These are phyloP conservation scores for Xerocomellus intermedius DNA, from an alignment of 768 basidiomycete genomes.

Conservation along the genomic window DNA sequence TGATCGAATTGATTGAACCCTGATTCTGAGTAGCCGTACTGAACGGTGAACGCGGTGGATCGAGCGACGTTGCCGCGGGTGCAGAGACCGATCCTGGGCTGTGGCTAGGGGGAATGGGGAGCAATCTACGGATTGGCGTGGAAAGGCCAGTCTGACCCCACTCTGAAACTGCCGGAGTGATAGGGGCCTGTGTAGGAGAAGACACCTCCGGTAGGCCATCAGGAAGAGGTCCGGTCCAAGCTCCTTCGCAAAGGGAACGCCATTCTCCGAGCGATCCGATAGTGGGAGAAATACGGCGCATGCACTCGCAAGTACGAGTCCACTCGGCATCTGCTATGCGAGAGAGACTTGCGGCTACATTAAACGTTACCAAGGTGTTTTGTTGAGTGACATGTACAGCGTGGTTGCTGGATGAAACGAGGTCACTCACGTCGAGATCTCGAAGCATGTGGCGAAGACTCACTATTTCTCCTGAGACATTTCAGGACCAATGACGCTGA, in stretches of 20 bases:
- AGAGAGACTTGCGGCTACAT: constrained; percentile 61
- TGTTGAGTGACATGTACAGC: constrained; percentile 57
- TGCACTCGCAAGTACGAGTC: constrained; percentile 67
- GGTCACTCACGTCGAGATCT: not conserved
- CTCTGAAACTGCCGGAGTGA: constrained; percentile 22
- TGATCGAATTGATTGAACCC: constrained; percentile 46
- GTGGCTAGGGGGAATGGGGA: constrained; percentile 23
- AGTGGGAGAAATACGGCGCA: constrained; percentile 62
- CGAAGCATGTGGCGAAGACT: constrained; percentile 25
- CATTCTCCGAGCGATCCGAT: constrained; percentile 74
- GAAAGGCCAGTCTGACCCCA: constrained; percentile 28
- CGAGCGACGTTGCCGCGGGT: constrained; percentile 7
- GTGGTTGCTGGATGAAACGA: constrained; percentile 53
- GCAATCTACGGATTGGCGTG: constrained; percentile 16
- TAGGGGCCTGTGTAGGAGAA: not conserved
- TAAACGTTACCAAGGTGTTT: constrained; percentile 56
- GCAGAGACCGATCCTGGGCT: constrained; percentile 12
- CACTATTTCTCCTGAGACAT: constrained; percentile 81
- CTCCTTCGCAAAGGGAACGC: constrained; percentile 72
- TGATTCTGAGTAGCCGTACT: constrained; percentile 18
- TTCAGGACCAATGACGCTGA: constrained; percentile 71
- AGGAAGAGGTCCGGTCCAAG: constrained; percentile 53
- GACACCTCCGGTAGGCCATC: constrained; percentile 27
- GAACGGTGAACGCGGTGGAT: constrained; percentile 29
- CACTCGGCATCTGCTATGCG: constrained; percentile 81